phyloP scores from a whole-genome alignment of 2,329 filamentous ascomycete species.

The Blumeria hordei region DNA sequence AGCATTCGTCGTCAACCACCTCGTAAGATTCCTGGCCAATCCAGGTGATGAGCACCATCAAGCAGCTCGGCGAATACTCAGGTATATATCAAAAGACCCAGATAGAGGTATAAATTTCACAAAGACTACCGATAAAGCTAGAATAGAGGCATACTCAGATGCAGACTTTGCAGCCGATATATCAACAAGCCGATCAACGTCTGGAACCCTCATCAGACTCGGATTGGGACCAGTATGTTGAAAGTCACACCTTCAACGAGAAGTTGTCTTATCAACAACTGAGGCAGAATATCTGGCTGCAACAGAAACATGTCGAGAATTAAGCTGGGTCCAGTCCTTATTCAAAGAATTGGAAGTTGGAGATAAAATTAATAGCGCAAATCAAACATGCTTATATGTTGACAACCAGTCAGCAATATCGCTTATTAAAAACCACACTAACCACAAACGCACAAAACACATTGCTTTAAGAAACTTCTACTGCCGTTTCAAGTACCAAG shows the following conservation, averaged over 20 bases:
- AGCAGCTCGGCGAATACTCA: not conserved
- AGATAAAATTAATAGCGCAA: not conserved
- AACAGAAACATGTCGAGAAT: not conserved
- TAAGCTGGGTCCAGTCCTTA: not conserved
- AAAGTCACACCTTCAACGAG: not conserved
- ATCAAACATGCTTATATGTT: not conserved
- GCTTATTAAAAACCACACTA: not conserved
- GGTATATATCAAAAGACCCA: not conserved
- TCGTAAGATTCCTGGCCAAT: not conserved
- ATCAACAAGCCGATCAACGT: not conserved
- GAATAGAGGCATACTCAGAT: not conserved
- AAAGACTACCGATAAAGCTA: not conserved
- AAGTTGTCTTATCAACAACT: not conserved
- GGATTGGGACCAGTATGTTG: not conserved
- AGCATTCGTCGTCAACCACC: not conserved
- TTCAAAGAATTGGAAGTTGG: not conserved
- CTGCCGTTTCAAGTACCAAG: not conserved
- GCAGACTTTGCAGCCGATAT: not conserved
- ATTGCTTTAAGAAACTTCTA: not conserved
- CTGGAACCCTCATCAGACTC: not conserved
- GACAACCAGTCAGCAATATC: not conserved
- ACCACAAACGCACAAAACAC: not conserved
- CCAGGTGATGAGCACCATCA: not conserved
- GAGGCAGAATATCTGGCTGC: not conserved
- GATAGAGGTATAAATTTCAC: not conserved